Evolutionary conservation across 73 alveolate species (phyloP), one percentile per base, ranked within the genome.

Genomic region (Durusdinium trenchii): DNA sequence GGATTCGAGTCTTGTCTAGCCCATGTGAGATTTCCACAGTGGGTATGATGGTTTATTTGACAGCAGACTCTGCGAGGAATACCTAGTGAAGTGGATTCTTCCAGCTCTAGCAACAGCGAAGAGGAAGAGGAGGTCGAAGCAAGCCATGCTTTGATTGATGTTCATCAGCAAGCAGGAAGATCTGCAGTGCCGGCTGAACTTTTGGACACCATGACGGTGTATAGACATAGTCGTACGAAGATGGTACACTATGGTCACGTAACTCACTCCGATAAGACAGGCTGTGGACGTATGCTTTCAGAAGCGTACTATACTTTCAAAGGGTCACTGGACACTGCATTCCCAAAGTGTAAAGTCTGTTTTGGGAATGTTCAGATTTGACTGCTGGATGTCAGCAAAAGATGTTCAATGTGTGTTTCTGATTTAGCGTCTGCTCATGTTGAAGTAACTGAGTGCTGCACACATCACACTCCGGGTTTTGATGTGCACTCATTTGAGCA

Each of bases 281-380:
- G 83, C 1, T 71, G 83, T n/a, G 83, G 83, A 0, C 47, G 83
- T 0, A 1, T 36, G 4, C 51, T 71, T 3, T 71, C 83, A 0
- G 83, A 71, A 36, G 52, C 83, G 9, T 71, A 71, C 30, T 71
- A 71, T 9, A 12, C 1, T 2, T 71, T 71, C 35, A 71, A 71
- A 36, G 82, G 82, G 2, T 14, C 9, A 2, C 12, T 32, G 7
- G 83, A 71, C 52, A 1, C 30, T 23, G 83, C 30, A 0, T 71
- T 71, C 32, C 83, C 83, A 2, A 71, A 71, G 83, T 71, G 83
- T 32, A 71, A 71, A 36, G 51, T 71, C 30, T 71, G 83, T n/a
- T 71, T 71, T 38, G 83, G 83, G 2, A 0, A 4, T 36, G 83
- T 71, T 0, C 83, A 71, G 9, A 50, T 71, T 0, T 71, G 83